Evolutionary conservation across 805 yeast species (phyloP), one percentile per base, ranked within the genome.

Genomic region (Ogataea methylovora): DNA sequence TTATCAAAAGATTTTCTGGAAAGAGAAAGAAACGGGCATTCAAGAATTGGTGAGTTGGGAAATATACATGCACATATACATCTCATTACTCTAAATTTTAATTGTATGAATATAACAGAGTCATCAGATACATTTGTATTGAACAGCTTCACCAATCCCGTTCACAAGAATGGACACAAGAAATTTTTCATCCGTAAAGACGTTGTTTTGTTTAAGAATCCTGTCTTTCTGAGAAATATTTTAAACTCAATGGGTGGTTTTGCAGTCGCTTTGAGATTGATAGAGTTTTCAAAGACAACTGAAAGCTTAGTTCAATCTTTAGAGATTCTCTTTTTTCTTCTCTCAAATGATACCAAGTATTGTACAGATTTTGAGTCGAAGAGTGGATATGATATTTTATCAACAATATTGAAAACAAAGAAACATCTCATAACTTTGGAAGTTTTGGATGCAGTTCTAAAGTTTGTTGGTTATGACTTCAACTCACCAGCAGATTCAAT

Each of bases 311-410:
- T 55, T 10, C 42, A 48, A 5, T 46, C 67, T 1, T 39, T 77
- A 6, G 50, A 58, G 2, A 36, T 72, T 1, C 52, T 79, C 3
- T 62, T 79, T 22, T 48, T 51, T 11, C 30, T 71, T 1, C 49
- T 79, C 9, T 51, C 60, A n/a, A 57, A 60, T 21, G 66, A 71
- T 39, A 66, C 79, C 69, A 60, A 77, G 27, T 56, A 69, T 34
- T 53, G 63, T 20, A 67, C 69, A 31, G 85, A 79, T 39, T 71
- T 80, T 48, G 84, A 78, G 43, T 60, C 67, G 13, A 59, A 63
- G 3, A 71, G 69, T 42, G 87, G 87, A 1, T 82, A 75, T 45
- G 74, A 73, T 18, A 64, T 79, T 3, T 48, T 82, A 2, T 67
- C 72, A 0, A 67, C 79, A 0, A 47, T 82, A 8, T 45, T 80